phyloP scores from a whole-genome alignment of 192 early-diverging fungal genomes.

The Dissophora globulifera region DNA sequence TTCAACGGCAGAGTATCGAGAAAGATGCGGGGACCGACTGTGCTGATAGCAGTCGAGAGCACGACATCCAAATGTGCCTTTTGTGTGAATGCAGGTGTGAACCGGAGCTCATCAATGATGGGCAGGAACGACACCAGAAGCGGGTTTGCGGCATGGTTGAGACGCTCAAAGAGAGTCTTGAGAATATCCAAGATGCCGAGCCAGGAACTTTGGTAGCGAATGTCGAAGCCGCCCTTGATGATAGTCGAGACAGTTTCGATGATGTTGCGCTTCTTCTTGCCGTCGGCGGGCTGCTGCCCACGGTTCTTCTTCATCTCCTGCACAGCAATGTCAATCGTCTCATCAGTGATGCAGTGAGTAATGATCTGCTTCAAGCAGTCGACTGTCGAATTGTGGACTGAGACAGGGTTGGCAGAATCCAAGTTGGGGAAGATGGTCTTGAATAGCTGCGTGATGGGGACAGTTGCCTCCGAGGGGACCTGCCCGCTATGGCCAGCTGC shows the following conservation, averaged over 20 bases:
- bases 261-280: slow-evolving; percentile 45
- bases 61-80: slow-evolving; percentile 88
- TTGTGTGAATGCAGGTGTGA: slow-evolving; percentile 83
- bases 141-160: slow-evolving; percentile 70
- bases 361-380: slow-evolving; percentile 77
- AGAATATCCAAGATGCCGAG: slow-evolving; percentile 79
- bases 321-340: slow-evolving; percentile 73
- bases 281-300: slow-evolving; percentile 10
- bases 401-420: slow-evolving; percentile 67
- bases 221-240: slow-evolving; percentile 69
- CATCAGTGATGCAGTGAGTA: slow-evolving; percentile 77
- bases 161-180: slow-evolving; percentile 80
- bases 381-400: slow-evolving; percentile 70
- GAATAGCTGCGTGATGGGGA: slow-evolving; percentile 59
- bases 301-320: slow-evolving; percentile 47
- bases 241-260: slow-evolving; percentile 62
- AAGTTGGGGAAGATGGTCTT: slow-evolving; percentile 72
- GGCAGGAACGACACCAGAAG: slow-evolving; percentile 68
- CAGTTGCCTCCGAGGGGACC: slow-evolving; percentile 39
- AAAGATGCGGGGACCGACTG: slow-evolving; percentile 84
- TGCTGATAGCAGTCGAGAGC: slow-evolving; percentile 80
- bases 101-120: slow-evolving; percentile 80
- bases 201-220: slow-evolving; percentile 88
- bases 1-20: slow-evolving; percentile 84
- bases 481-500: slow-evolving; percentile 23